These are phyloP conservation scores for Boletus coccyginus DNA, from an alignment of 768 basidiomycete genomes.

Conservation along the genomic window DNA sequence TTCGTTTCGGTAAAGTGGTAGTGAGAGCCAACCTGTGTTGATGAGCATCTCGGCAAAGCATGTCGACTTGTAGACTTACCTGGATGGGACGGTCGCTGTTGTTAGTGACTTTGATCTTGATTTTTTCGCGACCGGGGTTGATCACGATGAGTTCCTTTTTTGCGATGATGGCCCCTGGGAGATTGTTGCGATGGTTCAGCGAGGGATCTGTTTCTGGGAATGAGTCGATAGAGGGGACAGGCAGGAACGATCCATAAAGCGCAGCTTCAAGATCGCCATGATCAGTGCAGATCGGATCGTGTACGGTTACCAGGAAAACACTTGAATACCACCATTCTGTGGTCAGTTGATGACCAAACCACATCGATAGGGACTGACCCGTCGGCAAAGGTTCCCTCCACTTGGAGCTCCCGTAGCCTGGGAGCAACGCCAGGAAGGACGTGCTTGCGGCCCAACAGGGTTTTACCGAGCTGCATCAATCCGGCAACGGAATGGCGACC, in stretches of 20 bases:
- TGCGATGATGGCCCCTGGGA: slow-evolving; percentile 76
- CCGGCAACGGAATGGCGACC: slow-evolving; percentile 81
- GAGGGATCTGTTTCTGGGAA: slow-evolving; percentile 59
- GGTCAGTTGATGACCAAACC: neutral
- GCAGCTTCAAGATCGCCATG: slow-evolving; percentile 77
- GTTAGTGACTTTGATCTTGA: slow-evolving; percentile 79
- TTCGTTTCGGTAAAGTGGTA: slow-evolving; percentile 96
- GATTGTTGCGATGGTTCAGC: slow-evolving; percentile 49
- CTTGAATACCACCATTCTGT: slow-evolving; percentile 3
- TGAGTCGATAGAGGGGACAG: slow-evolving; percentile 58
- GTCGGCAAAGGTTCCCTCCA: slow-evolving; percentile 89
- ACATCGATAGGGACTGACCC: slow-evolving; percentile 49
- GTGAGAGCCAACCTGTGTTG: slow-evolving; percentile 79
- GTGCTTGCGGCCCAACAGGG: slow-evolving; percentile 81
- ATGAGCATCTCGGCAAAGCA: slow-evolving; percentile 1
- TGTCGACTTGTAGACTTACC: slow-evolving; percentile 39
- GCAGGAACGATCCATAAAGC: slow-evolving; percentile 93
- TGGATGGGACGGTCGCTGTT: slow-evolving; percentile 93
- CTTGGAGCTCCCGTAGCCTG: slow-evolving; percentile 84
- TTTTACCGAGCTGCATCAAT: slow-evolving; percentile 93
- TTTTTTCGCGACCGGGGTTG: slow-evolving; percentile 69
- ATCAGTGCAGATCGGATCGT: slow-evolving; percentile 89
- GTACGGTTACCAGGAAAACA: slow-evolving; percentile 96
- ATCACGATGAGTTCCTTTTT: slow-evolving; percentile 66
- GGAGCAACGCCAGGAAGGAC: slow-evolving; percentile 79